Evolutionary conservation across 192 early-diverging fungal species (phyloP).

Genomic region (Coemansia sp.): DNA sequence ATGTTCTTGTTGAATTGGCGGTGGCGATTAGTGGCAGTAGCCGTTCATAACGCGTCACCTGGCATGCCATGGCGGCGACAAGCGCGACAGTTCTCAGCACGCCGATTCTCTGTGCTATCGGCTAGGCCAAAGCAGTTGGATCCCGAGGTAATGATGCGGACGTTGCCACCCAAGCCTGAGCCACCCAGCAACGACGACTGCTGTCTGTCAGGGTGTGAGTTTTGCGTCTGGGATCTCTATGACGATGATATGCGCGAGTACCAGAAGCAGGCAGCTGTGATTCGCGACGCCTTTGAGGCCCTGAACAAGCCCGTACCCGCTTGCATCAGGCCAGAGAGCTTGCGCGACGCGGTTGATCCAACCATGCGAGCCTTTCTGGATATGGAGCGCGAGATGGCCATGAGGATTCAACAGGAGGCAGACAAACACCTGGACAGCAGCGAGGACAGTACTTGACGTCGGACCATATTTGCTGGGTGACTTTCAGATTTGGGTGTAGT

Average conservation of each 20-base stretch:
- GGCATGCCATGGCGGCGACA: slow-evolving; percentile 4
- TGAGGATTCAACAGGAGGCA: slow-evolving; percentile 39
- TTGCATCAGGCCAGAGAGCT: slow-evolving; percentile 32
- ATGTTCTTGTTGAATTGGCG: slow-evolving; percentile 6
- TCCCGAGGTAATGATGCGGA: slow-evolving; percentile 30
- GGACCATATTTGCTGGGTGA: not conserved
- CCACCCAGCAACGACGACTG: slow-evolving; percentile 47
- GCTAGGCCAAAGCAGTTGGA: slow-evolving; percentile 16
- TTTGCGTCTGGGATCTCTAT: slow-evolving; percentile 57
- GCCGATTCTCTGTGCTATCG: slow-evolving; percentile 11
- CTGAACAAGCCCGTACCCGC: slow-evolving; percentile 36
- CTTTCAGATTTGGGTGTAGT: not conserved
- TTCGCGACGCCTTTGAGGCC: slow-evolving; percentile 31
- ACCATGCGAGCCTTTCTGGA: slow-evolving; percentile 55
- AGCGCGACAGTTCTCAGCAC: not conserved
- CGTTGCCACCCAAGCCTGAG: slow-evolving; percentile 52
- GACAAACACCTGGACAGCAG: slow-evolving; percentile 18
- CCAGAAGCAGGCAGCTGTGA: slow-evolving; percentile 33
- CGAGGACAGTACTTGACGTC: not conserved
- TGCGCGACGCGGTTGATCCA: slow-evolving; percentile 45
- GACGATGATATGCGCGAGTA: slow-evolving; percentile 56
- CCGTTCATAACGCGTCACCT: not conserved
- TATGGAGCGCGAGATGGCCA: slow-evolving; percentile 49
- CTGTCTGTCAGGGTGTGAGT: slow-evolving; percentile 53
- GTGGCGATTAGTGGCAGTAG: slow-evolving; percentile 3